Evolutionary conservation across 2,329 filamentous ascomycete species (phyloP).

Genomic region (Botrytis paeoniae): DNA sequence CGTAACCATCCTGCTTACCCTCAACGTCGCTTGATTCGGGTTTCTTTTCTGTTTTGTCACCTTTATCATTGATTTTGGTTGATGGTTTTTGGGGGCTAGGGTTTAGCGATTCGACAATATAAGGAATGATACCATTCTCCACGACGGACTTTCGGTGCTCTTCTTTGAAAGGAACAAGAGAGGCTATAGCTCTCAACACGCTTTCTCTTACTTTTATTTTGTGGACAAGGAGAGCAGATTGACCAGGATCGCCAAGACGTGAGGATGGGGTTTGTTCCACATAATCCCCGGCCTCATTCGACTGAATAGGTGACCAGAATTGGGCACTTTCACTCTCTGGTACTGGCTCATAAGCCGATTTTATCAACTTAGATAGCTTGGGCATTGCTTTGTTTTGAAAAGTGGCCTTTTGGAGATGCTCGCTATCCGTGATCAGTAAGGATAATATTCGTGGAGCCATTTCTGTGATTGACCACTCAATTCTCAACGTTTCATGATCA

Average conservation of each 20-base stretch:
- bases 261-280: constrained; percentile 38
- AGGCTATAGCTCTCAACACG: constrained; percentile 74
- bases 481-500: constrained; percentile 39
- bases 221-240: constrained; percentile 60
- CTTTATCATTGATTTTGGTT: constrained; percentile 38
- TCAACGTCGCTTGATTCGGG: constrained; percentile 23
- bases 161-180: constrained; percentile 77
- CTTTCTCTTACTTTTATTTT: constrained; percentile 74
- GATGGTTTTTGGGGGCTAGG: constrained; percentile 54
- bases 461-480: constrained; percentile 58
- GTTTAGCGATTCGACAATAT: constrained; percentile 79
- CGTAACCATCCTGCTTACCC: constrained; percentile 49
- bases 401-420: constrained; percentile 76
- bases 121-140: constrained; percentile 74
- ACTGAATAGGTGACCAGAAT: constrained; percentile 50
- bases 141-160: constrained; percentile 79
- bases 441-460: constrained; percentile 73
- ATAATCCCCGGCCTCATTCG: constrained; percentile 22
- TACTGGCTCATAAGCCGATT: constrained; percentile 62
- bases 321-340: constrained; percentile 45
- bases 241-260: constrained; percentile 58
- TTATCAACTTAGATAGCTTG: constrained; percentile 60
- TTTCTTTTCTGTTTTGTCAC: constrained; percentile 36
- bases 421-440: constrained; percentile 73
- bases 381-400: constrained; percentile 66